Evolutionary conservation across 2,329 filamentous ascomycete genomes (phyloP).

Genomic region (Amauroascus niger): DNA sequence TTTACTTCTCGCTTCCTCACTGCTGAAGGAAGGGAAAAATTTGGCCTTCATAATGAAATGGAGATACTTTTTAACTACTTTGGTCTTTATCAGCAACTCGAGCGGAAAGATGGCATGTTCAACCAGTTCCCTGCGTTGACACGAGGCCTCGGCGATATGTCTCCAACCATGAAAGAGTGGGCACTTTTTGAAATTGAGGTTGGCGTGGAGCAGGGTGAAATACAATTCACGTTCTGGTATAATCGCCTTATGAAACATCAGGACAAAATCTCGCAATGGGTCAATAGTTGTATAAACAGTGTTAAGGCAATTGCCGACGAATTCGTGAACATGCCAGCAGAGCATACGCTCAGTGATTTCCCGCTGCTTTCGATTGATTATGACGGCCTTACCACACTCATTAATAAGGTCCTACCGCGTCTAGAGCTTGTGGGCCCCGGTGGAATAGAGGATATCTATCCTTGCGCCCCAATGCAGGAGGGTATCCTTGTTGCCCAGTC

Average conservation of each 20-base stretch:
- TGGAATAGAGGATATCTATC: constrained; percentile 10
- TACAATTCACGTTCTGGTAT: neutral
- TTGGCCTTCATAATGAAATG: constrained; percentile 32
- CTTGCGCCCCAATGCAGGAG: constrained; percentile 8
- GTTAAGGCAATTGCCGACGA: neutral
- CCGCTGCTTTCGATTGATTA: constrained; percentile 1
- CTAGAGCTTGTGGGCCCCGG: neutral
- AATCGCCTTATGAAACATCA: neutral
- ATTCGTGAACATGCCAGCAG: neutral
- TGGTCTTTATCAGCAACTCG: constrained; percentile 6
- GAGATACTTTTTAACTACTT: constrained; percentile 37
- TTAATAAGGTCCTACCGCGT: neutral
- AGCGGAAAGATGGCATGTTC: neutral
- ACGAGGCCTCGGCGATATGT: neutral
- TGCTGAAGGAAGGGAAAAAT: constrained; percentile 22
- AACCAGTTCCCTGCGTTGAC: neutral
- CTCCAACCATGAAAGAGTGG: neutral
- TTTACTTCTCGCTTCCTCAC: constrained; percentile 26
- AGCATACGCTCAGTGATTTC: constrained; percentile 1
- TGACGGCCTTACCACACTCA: neutral
- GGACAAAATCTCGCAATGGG: neutral
- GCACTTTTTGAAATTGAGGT: neutral
- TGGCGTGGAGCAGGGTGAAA: neutral
- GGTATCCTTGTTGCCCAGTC: constrained; percentile 4
- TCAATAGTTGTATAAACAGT: neutral